These are phyloP conservation scores for Bryopsis sp. DNA, from an alignment of 139 green algal species.

Conservation along the genomic window DNA sequence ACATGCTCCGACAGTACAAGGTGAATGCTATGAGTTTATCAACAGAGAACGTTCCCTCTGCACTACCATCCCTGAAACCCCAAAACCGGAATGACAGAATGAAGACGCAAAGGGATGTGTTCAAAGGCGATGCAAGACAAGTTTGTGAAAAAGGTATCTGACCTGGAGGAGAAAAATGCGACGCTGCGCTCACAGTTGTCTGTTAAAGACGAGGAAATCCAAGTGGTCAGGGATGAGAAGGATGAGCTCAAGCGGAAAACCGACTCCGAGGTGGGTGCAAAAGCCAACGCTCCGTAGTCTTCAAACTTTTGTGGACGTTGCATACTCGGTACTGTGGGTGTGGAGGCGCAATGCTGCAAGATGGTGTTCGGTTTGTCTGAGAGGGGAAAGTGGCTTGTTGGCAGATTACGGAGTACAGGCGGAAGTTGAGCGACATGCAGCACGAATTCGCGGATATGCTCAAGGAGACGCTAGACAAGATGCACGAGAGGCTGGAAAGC, in stretches of 20 bases:
- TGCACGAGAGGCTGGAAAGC: constrained; percentile 14
- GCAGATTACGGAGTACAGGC: not conserved
- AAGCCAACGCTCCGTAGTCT: too few species aligned
- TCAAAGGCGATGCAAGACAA: constrained; percentile 26
- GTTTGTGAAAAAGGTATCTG: constrained; percentile 28
- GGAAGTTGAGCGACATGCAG: constrained; percentile 1
- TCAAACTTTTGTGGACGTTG: too few species aligned
- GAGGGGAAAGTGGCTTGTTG: too few species aligned
- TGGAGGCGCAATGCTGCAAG: too few species aligned
- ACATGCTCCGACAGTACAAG: constrained; percentile 49
- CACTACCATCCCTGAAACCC: too few species aligned
- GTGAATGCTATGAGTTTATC: too few species aligned
- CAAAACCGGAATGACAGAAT: too few species aligned
- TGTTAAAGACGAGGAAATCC: constrained; percentile 29
- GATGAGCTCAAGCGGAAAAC: constrained; percentile 26
- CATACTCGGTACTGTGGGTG: too few species aligned
- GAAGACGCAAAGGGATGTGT: constrained; percentile 20
- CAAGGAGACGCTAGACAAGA: constrained; percentile 18
- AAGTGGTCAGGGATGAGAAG: constrained; percentile 23
- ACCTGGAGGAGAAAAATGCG: constrained; percentile 27
- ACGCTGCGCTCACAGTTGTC: constrained; percentile 20
- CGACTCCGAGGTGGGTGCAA: constrained; percentile 29
- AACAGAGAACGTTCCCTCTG: too few species aligned
- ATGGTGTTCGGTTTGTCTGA: too few species aligned
- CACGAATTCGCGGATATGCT: constrained; percentile 19